A percentile compares a stretch with the other conserved stretches of the same genome.
Conservation (phyloP, 2,329 filamentous ascomycete species). For the Colletotrichum chrysophilum region DNA sequence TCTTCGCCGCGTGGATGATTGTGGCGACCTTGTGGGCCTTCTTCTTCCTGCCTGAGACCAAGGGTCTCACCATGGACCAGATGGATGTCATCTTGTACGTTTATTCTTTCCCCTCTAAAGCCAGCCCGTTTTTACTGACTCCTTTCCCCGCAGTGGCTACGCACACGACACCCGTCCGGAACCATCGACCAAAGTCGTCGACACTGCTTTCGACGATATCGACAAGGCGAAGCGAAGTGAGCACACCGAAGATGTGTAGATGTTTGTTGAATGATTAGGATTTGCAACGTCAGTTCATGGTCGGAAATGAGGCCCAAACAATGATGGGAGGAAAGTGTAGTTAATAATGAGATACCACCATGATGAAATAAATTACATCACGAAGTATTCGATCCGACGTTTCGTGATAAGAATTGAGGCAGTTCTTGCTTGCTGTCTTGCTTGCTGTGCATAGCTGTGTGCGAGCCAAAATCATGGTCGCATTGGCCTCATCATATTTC, state of each 20-base stretch:
- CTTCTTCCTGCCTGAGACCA: slow-evolving; percentile 60
- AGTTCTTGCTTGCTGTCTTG: accelerated
- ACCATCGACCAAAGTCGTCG: neutral
- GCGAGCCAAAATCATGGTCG: too few species aligned
- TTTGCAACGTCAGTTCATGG: accelerated
- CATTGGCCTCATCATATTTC: accelerated
- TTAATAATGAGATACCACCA: neutral
- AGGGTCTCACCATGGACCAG: slow-evolving; percentile 57
- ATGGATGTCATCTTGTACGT: slow-evolving; percentile 43
- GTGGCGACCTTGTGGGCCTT: slow-evolving; percentile 52
- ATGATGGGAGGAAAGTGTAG: neutral
- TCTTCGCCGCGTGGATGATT: slow-evolving; percentile 59
- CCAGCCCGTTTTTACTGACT: neutral
- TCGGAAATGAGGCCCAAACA: accelerated
- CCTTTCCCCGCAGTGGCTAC: neutral
- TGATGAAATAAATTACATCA: neutral
- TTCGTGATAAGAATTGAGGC: accelerated
- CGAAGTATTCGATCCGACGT: accelerated
- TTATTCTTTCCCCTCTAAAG: too few species aligned
- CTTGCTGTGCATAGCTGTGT: too few species aligned
- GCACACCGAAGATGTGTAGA: slow-evolving; percentile 2
- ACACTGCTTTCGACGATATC: neutral
- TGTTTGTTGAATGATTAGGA: neutral
- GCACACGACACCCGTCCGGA: slow-evolving; percentile 7
- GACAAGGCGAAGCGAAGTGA: slow-evolving; percentile 5